Evolutionary conservation across 768 basidiomycete species (phyloP), one percentile per base, ranked within the genome.

Genomic region (Dioszegia crocea): DNA sequence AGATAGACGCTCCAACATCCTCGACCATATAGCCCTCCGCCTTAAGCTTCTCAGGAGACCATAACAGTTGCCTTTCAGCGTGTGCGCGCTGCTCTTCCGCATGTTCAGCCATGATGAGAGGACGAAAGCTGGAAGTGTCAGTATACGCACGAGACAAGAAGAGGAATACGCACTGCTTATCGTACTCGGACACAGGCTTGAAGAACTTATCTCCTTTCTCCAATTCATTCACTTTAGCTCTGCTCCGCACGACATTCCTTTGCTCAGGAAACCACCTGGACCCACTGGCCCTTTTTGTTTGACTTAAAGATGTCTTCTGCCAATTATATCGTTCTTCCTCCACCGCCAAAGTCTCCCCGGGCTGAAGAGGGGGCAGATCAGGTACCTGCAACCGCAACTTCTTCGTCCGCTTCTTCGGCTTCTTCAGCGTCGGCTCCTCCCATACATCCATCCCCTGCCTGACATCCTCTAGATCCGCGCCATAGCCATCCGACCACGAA

Each of bases 21-120:
- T 84, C 85, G 30, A 91, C 68, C 51, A 84, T 83, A 66, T 88
- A 90, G 0, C 89, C 89, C 64, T 87, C 86, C n/a, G 82, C 78
- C 62, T 81, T 77, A 41, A 91, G 77, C 21, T 83, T 81, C 26
- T 81, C 78, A 3, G 86, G 56, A 11, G 83, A 79, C 89, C 89
- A 90, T 16, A 81, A 82, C 1, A 84, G 79, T 16, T 91, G 80
- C 33, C 89, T 84, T 60, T 87, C 80, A 49, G 80, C 80, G 23
- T 88, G 70, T 0, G 83, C 80, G 1, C 81, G 80, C 61, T 86
- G 84, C 38, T 83, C 84, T 65, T 88, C 84, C 0, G 79, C 80
- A 70, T 86, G 84, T 75, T 91, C 89, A 12, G 82, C 80, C 10
- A 79, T 73, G 8, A 83, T 64, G 6, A 84, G 60, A 0, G 80